Evolutionary conservation across 768 basidiomycete species (phyloP), one percentile per base, ranked within the genome.

Genomic region (Panaeolus cyanescens): DNA sequence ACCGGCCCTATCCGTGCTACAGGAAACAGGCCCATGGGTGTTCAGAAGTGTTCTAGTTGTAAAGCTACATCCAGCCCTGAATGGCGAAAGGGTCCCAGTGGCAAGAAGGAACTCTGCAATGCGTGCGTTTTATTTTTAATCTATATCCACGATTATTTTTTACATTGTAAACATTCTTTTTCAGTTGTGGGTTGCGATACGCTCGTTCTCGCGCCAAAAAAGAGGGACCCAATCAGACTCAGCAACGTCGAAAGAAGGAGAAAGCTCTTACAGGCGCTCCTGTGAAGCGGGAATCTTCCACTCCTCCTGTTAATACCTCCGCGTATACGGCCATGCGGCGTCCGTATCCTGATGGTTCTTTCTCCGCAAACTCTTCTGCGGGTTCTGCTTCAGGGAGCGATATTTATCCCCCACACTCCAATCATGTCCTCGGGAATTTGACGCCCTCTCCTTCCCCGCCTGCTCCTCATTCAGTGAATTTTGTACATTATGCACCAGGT

Each of bases 41-140:
- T 95, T 17, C 71, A 83, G 60, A 84, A 84, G 67, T 95, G 93
- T 73, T 83, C 86, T 20, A 92, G 90, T 70, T 95, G 93, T 75
- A 90, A 88, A 74, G 88, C 82, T 10, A 92, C 89, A 6, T 82
- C 83, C 7, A 94, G 92, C 69, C 93, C 93, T 0, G 93, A 95
- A 73, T 95, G 93, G 93, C 80, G 93, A 71, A 95, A 95, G 74
- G 93, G 93, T 19, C 92, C 92, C 56, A 92, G 85, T 68, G 93
- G 93, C 28, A 90, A 91, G 74, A 95, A 95, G 75, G 92, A 95
- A 72, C 80, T 95, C 28, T 95, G 93, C 73, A 95, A 95, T 78
- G 93, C 93, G 90, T 94, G 76, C 80, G 91, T 60, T 57, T 37
- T 58, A 31, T 39, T 54, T 62, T 62, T 54, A 42, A 56, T 63